Evolutionary conservation across 2,329 filamentous ascomycete genomes (phyloP).

Genomic region (Botryotinia calthae): DNA sequence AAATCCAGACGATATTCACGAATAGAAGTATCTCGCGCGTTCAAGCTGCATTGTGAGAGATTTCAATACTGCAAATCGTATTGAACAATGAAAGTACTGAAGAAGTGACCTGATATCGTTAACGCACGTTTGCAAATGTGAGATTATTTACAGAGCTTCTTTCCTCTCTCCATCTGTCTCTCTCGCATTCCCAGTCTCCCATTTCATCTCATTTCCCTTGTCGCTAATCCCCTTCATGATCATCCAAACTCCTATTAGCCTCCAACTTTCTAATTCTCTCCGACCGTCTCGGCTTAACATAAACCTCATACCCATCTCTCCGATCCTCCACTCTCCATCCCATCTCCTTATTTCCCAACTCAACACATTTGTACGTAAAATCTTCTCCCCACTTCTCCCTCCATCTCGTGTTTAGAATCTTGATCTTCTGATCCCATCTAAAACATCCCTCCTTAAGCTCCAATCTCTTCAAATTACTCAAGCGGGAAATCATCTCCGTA

Average conservation of each 20-base stretch:
- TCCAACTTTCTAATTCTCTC: background rate
- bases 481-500: conserved; percentile 2
- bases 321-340: background rate
- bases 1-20: background rate
- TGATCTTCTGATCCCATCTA: background rate
- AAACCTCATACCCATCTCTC: background rate
- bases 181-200: background rate
- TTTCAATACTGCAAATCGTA: background rate
- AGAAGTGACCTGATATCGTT: background rate
- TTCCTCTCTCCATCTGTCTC: background rate
- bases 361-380: background rate
- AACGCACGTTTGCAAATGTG: background rate
- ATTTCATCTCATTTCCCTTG: background rate
- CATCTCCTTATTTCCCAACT: conserved; percentile 7
- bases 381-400: background rate
- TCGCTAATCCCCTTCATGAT: background rate
- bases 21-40: background rate
- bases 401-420: conserved; percentile 9
- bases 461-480: background rate
- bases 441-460: conserved; percentile 12
- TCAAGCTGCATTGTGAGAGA: background rate
- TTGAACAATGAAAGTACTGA: background rate
- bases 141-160: background rate
- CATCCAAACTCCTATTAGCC: background rate
- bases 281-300: background rate